Conservation (phyloP, 805 yeast species). For the Jamesozyma rosinii region DNA sequence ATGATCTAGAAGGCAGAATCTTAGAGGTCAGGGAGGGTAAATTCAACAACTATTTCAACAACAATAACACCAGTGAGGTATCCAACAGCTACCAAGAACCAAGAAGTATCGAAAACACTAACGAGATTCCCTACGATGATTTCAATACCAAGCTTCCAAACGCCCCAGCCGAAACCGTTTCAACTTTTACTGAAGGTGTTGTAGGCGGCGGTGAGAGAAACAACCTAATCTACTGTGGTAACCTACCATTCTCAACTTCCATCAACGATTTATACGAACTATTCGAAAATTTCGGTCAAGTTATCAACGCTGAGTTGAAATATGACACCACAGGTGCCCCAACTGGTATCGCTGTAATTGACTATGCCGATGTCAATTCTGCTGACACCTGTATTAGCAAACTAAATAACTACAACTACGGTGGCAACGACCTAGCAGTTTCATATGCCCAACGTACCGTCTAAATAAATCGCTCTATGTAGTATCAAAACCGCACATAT, state of each 20-base stretch:
- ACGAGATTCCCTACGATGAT: background rate
- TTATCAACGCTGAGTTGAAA: slow-evolving; percentile 68
- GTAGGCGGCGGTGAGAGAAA: slow-evolving; percentile 53
- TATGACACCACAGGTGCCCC: slow-evolving; percentile 55
- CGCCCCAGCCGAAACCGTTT: background rate
- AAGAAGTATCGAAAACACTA: background rate
- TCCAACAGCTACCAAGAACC: background rate
- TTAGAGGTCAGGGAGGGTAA: slow-evolving; percentile 19
- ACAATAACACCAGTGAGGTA: background rate
- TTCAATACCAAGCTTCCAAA: background rate
- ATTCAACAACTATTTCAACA: slow-evolving; percentile 4
- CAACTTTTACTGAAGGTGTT: slow-evolving; percentile 54
- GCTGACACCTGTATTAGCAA: slow-evolving; percentile 70
- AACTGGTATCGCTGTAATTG: slow-evolving; percentile 75
- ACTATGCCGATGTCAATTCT: slow-evolving; percentile 52
- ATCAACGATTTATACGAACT: slow-evolving; percentile 75
- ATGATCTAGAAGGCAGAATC: slow-evolving; percentile 33
- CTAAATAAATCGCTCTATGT: background rate
- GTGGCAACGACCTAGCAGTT: slow-evolving; percentile 63
- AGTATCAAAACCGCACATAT: no score
- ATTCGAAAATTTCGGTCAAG: slow-evolving; percentile 75
- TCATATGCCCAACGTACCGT: slow-evolving; percentile 46
- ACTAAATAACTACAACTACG: slow-evolving; percentile 73
- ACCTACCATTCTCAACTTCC: slow-evolving; percentile 82
- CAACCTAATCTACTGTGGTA: slow-evolving; percentile 55